A percentile compares a stretch with the other conserved stretches of the same genome.
Evolutionary conservation across 495 filamentous ascomycete genomes (phyloP).

Genomic region (Xylaria castorea): DNA sequence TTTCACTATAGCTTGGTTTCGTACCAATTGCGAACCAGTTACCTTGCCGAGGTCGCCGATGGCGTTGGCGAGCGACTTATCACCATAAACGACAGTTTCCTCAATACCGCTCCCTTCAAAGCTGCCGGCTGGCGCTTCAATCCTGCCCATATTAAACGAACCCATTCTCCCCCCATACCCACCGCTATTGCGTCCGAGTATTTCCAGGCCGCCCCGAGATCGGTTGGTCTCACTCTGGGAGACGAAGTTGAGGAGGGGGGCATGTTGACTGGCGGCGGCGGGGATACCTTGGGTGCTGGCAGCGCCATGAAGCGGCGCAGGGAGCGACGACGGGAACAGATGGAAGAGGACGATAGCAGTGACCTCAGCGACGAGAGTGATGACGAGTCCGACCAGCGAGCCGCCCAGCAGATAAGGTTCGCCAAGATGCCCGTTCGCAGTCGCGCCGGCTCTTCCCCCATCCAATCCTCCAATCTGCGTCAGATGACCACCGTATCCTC

Average conservation of each 20-base stretch:
- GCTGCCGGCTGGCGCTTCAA: conserved; percentile 90
- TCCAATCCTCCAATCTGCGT: conserved; percentile 64
- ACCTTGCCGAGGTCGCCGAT: conserved; percentile 88
- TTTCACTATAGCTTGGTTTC: conserved; percentile 73
- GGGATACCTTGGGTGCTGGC: conserved; percentile 74
- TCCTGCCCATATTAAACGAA: conserved; percentile 79
- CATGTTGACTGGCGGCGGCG: conserved; percentile 75
- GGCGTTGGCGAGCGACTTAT: conserved; percentile 96
- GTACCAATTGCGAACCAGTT: conserved; percentile 91
- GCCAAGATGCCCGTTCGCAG: conserved; percentile 90
- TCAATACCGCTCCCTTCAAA: conserved; percentile 95
- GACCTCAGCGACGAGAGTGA: conserved; percentile 97
- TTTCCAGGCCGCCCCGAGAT: conserved; percentile 72
- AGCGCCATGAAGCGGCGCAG: conserved; percentile 61
- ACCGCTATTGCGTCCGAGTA: conserved; percentile 90
- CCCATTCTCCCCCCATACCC: conserved; percentile 95
- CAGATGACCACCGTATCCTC: conserved; percentile 47
- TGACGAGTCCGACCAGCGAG: conserved; percentile 76
- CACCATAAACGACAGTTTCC: conserved; percentile 84
- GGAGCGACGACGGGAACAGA: conserved; percentile 69
- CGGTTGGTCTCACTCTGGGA: conserved; percentile 62
- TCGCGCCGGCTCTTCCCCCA: conserved; percentile 86
- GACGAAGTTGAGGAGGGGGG: conserved; percentile 84
- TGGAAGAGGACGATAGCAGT: conserved; percentile 96
- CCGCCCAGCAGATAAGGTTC: conserved; percentile 87